Base-by-base conservation (phyloP, 768 basidiomycete genomes). In the Phylloporus sp. region DNA sequence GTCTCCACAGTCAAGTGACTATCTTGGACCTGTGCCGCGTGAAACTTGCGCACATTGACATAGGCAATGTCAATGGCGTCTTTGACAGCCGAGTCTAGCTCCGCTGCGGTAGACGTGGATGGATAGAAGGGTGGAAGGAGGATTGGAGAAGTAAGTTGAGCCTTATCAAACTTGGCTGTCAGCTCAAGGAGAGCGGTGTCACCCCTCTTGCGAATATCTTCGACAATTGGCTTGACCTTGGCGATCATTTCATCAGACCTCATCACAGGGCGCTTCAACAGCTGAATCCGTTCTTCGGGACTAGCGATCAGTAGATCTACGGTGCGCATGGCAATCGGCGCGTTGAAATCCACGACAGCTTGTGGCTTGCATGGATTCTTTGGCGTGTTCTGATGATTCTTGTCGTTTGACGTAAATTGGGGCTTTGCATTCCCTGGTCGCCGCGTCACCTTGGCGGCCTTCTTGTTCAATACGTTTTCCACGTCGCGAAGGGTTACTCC, bases 121-220 rank as follows among this genome's bases (percentile, higher is more conserved):
- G 64, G 54, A 32, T 64, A 68, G 66, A 85, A 97, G 4, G 95
- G 94, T 1, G 94, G 87, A 57, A 80, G 76, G 40, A 93, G 57
- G 53, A 90, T 70, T 15, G 87, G 83, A 11, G 81, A 78, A 4
- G 75, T 66, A 39, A 96, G 76, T 37, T 77, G 67, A 11, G 78
- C 90, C 58, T 84, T 84, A 71, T 99, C 96, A 61, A 96, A 95
- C 66, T 93, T 94, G 66, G 88, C 85, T 28, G 95, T 93, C 60
- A 95, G 74, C 52, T 88, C 86, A 35, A 89, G 76, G 22, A 99
- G 79, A 17, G 92, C 96, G 1, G 72, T 71, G 64, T 99, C 96
- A 34, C 96, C 95, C 20, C 83, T 79, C 26, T 66, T 65, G 51
- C 93, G 84, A 43, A 99, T 91, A 38, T 84, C 75, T 48, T 90